These are phyloP conservation scores for Nitzschia palea DNA, from an alignment of 108 stramenopile genomes.

Conservation along the genomic window DNA sequence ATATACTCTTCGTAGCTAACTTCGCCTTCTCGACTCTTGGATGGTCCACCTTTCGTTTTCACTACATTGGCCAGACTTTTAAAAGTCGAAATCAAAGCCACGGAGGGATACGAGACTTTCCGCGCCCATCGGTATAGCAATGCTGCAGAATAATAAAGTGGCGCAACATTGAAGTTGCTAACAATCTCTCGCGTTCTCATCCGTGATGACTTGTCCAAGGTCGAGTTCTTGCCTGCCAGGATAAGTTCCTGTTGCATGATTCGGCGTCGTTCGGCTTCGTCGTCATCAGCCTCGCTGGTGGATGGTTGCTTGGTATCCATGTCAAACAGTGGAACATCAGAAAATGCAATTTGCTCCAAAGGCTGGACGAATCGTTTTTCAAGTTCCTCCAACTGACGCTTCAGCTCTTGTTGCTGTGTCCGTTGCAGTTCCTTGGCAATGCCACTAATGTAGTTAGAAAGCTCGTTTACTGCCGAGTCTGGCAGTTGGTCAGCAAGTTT, in stretches of 20 bases:
- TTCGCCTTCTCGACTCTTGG: conserved; percentile 12
- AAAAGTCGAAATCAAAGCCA: conserved; percentile 38
- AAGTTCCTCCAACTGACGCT: conserved; percentile 53
- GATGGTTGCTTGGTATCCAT: conserved; percentile 6
- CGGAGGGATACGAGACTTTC: conserved; percentile 56
- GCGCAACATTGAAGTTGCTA: conserved; percentile 80
- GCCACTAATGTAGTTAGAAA: conserved; percentile 37
- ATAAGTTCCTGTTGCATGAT: conserved; percentile 9
- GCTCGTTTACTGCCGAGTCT: conserved; percentile 31
- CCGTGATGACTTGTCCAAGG: conserved; percentile 31
- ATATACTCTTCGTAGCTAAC: conserved; percentile 49
- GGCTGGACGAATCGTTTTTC: conserved; percentile 49
- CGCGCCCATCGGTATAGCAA: conserved; percentile 66
- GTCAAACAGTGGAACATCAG: conserved; percentile 56
- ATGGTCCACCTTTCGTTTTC: conserved; percentile 28
- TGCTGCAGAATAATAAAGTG: conserved; percentile 82
- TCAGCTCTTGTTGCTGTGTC: conserved; percentile 54
- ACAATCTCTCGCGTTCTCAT: conserved; percentile 70
- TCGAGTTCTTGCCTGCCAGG: conserved; percentile 54
- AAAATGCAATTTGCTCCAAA: conserved; percentile 62
- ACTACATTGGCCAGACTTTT: conserved; percentile 55
- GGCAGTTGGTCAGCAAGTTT: conserved; percentile 24
- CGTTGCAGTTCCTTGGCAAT: conserved; percentile 40
- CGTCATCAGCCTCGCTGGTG: conserved; percentile 6
- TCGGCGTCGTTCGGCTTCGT: conserved; percentile 4